Base-by-base conservation (phyloP, 495 filamentous ascomycete genomes). In the Neurospora africana region DNA sequence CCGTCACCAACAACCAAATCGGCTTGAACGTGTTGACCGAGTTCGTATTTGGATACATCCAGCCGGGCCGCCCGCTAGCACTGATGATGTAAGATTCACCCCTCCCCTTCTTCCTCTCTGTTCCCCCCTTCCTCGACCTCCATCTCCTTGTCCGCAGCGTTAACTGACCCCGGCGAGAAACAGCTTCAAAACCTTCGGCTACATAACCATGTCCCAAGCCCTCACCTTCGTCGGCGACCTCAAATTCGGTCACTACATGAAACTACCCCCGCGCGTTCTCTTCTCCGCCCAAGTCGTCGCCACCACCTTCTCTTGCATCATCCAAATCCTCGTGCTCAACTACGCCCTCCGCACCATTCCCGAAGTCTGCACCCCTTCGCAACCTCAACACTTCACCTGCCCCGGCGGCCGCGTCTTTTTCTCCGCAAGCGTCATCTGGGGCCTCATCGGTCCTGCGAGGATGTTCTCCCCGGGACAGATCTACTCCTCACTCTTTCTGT, bases 111-210 rank as follows among this genome's bases (percentile, higher is more conserved):
- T 33, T 65, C 13, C 17, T 39, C 10, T 39, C 35, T 27, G n/a
- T 13, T 23, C n/a, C 44, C 13, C 15, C 47, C 47, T n/a, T 23
- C 11, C 30, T 41, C 17, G 9, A 2, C 30, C 39, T 38, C 15
- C 5, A 38, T 71, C 23, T 37, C 35, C 41, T 41, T 70, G 37
- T 33, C n/a, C n/a, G n/a, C n/a, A n/a, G n/a, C n/a, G n/a, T n/a
- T n/a, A n/a, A n/a, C n/a, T n/a, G n/a, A n/a, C n/a, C n/a, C n/a
- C n/a, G n/a, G n/a, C n/a, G n/a, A n/a, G n/a, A n/a, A n/a, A 5
- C 47, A 86, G 84, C 35, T 92, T 93, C 82, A 92, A 93, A 78
- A 91, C 90, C 19, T 91, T 91, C 73, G 90, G 90, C 47, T 93
- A 89, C 76, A 90, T 91, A 74, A 90, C 89, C 44, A 87, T 91